Conservation (phyloP, 768 basidiomycete species). For the Pulveroboletus ravenelii region DNA sequence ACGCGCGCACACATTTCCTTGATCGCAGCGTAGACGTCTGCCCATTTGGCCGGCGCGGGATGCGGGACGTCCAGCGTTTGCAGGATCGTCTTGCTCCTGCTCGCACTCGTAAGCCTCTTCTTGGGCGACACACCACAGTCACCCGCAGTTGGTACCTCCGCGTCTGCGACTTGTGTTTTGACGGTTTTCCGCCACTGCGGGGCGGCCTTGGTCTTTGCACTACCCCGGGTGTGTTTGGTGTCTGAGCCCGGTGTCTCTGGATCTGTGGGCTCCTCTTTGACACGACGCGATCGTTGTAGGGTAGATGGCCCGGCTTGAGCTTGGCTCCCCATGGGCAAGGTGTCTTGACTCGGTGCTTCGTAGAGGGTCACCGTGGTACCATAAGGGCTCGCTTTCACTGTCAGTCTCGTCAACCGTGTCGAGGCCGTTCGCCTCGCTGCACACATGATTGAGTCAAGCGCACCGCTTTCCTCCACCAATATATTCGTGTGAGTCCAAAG, state of each 20-base stretch:
- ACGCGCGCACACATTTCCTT: conserved; percentile 69
- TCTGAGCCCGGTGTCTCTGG: not conserved
- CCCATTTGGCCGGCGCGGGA: conserved; percentile 63
- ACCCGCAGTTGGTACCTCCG: not conserved
- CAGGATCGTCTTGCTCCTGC: conserved; percentile 54
- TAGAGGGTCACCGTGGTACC: conserved; percentile 41
- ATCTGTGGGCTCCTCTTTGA: conserved; percentile 24
- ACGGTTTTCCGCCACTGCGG: not conserved
- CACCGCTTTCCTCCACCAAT: not conserved
- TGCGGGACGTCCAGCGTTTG: conserved; percentile 56
- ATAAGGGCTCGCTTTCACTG: conserved; percentile 41
- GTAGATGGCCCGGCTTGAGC: conserved; percentile 15
- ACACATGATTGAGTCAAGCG: conserved; percentile 13
- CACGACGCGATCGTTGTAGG: conserved; percentile 23
- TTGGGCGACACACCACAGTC: not conserved
- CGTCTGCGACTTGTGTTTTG: not conserved
- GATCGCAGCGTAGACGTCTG: conserved; percentile 64
- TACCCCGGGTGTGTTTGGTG: not conserved
- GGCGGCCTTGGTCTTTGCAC: not conserved
- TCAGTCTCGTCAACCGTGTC: conserved; percentile 31
- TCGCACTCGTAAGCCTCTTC: conserved; percentile 40
- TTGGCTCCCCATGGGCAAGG: not conserved
- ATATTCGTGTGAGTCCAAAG: too few species aligned
- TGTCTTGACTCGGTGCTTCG: conserved; percentile 14
- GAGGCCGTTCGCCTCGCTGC: conserved; percentile 25